These are phyloP conservation scores for Coemansia sp. DNA, from an alignment of 192 early-diverging fungal genomes.

Conservation along the genomic window DNA sequence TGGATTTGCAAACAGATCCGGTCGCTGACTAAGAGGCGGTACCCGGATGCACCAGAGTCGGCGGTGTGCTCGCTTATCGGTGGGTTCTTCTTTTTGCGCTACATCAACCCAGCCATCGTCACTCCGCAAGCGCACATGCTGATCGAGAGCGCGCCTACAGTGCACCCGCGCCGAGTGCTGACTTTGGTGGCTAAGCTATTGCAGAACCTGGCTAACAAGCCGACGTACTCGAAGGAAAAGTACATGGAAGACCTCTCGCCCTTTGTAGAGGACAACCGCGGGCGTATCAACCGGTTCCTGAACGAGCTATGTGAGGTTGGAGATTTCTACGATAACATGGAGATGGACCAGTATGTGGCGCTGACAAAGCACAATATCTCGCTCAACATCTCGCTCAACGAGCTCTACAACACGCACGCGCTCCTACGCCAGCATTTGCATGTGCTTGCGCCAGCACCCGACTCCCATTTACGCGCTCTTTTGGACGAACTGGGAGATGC, in stretches of 20 bases:
- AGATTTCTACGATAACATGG: constrained; percentile 94
- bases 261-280: constrained; percentile 89
- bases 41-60: constrained; percentile 86
- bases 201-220: constrained; percentile 95
- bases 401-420: constrained; percentile 92
- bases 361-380: constrained; percentile 91
- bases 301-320: constrained; percentile 92
- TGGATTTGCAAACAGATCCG: constrained; percentile 99
- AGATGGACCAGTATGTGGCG: constrained; percentile 99
- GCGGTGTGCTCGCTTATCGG: constrained; percentile 95
- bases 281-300: constrained; percentile 85
- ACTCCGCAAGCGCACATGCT: constrained; percentile 96
- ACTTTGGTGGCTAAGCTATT: constrained; percentile 94
- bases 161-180: constrained; percentile 82
- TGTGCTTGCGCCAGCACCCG: constrained; percentile 75
- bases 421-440: constrained; percentile 84
- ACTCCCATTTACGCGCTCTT: constrained; percentile 80
- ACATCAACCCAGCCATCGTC: constrained; percentile 97
- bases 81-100: constrained; percentile 96
- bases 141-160: constrained; percentile 78
- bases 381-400: constrained; percentile 90
- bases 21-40: constrained; percentile 89
- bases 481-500: constrained; percentile 80
- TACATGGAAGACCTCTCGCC: constrained; percentile 91
- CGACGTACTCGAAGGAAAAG: constrained; percentile 86